Conservation (phyloP, 176 grass and related monocot genomes). For the Aegilops bicornis region DNA sequence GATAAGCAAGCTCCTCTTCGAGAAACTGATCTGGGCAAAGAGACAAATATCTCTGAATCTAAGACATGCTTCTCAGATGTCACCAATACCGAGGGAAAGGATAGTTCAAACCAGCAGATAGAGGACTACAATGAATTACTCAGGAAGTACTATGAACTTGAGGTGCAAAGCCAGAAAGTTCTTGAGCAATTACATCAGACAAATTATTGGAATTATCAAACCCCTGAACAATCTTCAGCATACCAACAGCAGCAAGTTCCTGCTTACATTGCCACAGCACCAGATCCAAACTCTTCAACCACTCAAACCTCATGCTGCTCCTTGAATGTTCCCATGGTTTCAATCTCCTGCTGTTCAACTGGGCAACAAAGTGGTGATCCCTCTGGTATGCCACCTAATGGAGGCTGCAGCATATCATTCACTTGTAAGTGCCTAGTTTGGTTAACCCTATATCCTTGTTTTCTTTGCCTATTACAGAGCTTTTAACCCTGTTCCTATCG, state of each 20-base stretch:
- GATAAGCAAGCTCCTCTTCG: constrained; percentile 42
- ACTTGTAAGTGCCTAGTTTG: constrained; percentile 43
- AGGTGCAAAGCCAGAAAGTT: constrained; percentile 67
- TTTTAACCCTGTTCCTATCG: neutral
- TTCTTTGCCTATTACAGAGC: neutral
- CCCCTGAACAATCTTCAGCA: constrained; percentile 35
- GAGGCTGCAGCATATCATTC: constrained; percentile 48
- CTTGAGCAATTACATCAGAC: constrained; percentile 73
- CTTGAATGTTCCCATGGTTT: constrained; percentile 52
- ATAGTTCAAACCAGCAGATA: constrained; percentile 38
- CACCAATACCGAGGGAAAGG: constrained; percentile 14
- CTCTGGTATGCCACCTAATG: constrained; percentile 29
- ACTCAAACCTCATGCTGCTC: constrained; percentile 45
- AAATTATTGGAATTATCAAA: constrained; percentile 67
- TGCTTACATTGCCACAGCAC: constrained; percentile 39
- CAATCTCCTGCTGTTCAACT: constrained; percentile 45
- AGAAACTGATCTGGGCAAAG: constrained; percentile 29
- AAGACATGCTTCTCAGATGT: constrained; percentile 13
- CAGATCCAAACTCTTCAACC: constrained; percentile 36
- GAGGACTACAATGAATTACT: constrained; percentile 58
- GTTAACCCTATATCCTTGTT: constrained; percentile 15
- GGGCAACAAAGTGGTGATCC: constrained; percentile 33
- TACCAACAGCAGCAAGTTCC: constrained; percentile 38
- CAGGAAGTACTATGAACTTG: constrained; percentile 78
- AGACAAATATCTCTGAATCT: constrained; percentile 25